A percentile compares a stretch with the other conserved stretches of the same genome.
Conservation (phyloP, 345 rosid genomes). For the Rhodomyrtus tomentosa region DNA sequence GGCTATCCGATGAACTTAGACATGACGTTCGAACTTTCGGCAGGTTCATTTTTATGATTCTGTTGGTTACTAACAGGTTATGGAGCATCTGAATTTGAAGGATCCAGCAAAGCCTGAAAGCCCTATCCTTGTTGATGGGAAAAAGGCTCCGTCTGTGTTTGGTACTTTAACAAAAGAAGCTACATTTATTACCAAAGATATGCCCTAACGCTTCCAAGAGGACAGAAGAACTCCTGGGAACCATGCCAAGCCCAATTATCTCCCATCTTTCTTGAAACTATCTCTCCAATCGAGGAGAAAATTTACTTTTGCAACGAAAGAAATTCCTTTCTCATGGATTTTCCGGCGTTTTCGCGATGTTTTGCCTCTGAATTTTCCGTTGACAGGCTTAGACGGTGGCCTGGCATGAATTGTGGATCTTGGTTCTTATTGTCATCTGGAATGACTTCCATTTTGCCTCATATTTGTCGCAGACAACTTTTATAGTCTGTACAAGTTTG, state of each 20-base stretch:
- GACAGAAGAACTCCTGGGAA: neutral
- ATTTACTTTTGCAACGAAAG: neutral
- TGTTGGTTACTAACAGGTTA: slow-evolving; percentile 27
- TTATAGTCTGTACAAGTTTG: neutral
- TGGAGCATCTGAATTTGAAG: slow-evolving; percentile 52
- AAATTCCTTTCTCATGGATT: neutral
- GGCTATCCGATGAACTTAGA: neutral
- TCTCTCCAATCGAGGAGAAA: neutral
- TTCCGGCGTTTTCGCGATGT: neutral
- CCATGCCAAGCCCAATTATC: neutral
- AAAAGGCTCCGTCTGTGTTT: slow-evolving; percentile 28
- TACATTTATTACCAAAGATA: neutral
- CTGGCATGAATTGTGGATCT: neutral
- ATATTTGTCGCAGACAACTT: neutral
- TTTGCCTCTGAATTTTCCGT: neutral
- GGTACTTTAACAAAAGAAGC: neutral
- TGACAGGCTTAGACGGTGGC: neutral
- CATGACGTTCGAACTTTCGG: slow-evolving; percentile 3
- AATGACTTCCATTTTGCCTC: neutral
- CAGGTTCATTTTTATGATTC: neutral
- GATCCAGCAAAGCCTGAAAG: slow-evolving; percentile 78
- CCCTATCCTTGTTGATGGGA: slow-evolving; percentile 46
- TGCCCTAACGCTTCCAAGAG: neutral
- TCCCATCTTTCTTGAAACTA: neutral
- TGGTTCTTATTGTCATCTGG: neutral